Evolutionary conservation across 176 grass and related monocot species (phyloP).

Genomic region (Triticum urartu): DNA sequence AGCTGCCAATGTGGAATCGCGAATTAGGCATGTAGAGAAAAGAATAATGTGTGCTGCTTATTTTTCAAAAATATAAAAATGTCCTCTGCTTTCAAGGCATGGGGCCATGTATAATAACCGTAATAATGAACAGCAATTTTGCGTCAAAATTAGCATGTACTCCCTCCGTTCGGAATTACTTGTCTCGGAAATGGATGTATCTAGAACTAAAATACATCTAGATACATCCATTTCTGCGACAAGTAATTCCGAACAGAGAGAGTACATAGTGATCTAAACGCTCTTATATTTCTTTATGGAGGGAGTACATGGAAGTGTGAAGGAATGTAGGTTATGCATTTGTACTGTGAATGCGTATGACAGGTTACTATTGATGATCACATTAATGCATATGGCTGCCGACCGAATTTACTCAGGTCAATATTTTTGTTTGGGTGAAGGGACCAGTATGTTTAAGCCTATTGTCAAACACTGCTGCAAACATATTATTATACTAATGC

Average conservation of each 20-base stretch:
- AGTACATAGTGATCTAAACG: too few relatives aligned
- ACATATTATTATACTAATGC: background rate
- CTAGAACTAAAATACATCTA: too few relatives aligned
- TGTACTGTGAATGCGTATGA: background rate
- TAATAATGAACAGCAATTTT: background rate
- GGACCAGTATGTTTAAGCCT: background rate
- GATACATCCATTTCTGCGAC: too few relatives aligned
- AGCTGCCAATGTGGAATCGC: slow-evolving; percentile 48
- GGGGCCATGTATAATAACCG: background rate
- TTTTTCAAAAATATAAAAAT: background rate
- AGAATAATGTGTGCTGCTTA: background rate
- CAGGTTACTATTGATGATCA: background rate
- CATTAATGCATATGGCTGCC: background rate
- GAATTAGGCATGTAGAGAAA: slow-evolving; percentile 22
- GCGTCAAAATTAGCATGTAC: background rate
- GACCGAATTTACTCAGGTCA: background rate
- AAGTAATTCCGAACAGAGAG: too few relatives aligned
- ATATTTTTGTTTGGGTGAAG: background rate
- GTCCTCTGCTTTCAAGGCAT: background rate
- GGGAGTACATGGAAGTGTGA: background rate
- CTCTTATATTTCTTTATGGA: too few relatives aligned
- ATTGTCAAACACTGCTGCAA: background rate
- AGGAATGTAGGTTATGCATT: background rate
- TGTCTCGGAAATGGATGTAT: too few relatives aligned
- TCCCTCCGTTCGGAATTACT: too few relatives aligned